A percentile compares a stretch with the other conserved stretches of the same genome.
Evolutionary conservation across 148 eudicot species (phyloP).

Genomic region (Diospyros kaki): DNA sequence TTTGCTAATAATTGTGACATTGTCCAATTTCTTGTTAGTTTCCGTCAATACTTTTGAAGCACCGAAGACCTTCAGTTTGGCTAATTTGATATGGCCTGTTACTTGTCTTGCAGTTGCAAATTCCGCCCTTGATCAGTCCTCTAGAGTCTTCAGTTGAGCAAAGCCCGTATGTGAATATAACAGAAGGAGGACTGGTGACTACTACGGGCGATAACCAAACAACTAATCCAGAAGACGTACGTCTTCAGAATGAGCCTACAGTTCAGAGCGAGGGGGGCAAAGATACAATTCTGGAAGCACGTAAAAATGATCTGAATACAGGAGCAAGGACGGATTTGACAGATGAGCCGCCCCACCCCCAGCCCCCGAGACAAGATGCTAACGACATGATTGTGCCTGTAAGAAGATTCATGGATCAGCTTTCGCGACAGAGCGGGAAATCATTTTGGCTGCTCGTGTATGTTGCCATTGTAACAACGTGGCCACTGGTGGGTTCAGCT

Average conservation of each 20-base stretch:
- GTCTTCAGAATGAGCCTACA: conserved; percentile 10
- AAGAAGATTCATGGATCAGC: conserved; percentile 51
- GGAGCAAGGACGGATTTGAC: conserved; percentile 15
- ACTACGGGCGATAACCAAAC: conserved; percentile 37
- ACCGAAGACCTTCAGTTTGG: not conserved
- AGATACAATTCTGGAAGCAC: conserved; percentile 5
- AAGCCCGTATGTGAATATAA: conserved; percentile 59
- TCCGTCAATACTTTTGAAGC: not conserved
- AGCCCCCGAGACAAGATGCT: conserved; percentile 22
- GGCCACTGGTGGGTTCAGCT: conserved; percentile 71
- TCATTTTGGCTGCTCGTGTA: conserved; percentile 81
- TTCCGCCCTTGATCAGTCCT: conserved; percentile 21
- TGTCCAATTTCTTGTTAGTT: no score
- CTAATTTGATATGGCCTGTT: not conserved
- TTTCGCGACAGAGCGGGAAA: conserved; percentile 52
- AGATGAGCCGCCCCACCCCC: conserved; percentile 9
- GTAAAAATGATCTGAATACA: not conserved
- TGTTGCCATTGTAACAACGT: conserved; percentile 59
- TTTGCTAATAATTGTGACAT: not conserved
- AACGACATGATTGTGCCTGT: conserved; percentile 22
- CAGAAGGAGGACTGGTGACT: conserved; percentile 55
- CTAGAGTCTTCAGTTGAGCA: conserved; percentile 58
- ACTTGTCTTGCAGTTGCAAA: conserved; percentile 30
- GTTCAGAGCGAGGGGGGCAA: conserved; percentile 19
- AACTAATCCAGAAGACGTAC: conserved; percentile 16